These are phyloP conservation scores for Ulmus americana DNA, from an alignment of 331 rosid species.

Conservation along the genomic window DNA sequence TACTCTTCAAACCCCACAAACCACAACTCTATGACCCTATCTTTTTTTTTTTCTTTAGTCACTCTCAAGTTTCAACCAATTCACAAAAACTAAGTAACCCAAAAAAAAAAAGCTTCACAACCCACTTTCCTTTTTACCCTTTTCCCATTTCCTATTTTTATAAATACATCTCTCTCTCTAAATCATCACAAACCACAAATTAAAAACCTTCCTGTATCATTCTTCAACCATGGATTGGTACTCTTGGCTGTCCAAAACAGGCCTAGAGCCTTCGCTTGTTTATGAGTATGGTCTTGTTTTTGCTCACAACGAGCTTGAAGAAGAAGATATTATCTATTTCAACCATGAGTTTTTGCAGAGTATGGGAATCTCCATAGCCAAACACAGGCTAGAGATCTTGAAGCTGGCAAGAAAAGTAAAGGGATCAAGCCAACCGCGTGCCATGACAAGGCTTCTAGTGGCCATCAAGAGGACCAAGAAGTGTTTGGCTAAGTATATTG, in stretches of 20 bases:
- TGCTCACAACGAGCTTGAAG: constrained; percentile 78
- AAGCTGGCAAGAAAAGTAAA: constrained; percentile 58
- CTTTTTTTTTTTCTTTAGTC: constrained; percentile 42
- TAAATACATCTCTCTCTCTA: constrained; percentile 19
- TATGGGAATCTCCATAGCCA: constrained; percentile 94
- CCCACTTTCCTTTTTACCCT: constrained; percentile 10
- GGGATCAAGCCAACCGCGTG: constrained; percentile 7
- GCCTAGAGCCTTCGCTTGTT: constrained; percentile 63
- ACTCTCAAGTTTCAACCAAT: constrained; percentile 49
- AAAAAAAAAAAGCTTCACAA: constrained; percentile 15
- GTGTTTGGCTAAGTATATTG: constrained; percentile 40
- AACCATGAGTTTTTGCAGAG: constrained; percentile 93
- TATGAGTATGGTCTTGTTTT: constrained; percentile 74
- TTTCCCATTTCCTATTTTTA: constrained; percentile 2
- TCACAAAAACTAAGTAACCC: constrained; percentile 12
- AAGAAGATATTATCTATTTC: constrained; percentile 66
- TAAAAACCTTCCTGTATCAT: not conserved
- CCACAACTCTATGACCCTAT: constrained; percentile 1
- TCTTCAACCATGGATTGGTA: constrained; percentile 73
- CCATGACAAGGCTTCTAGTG: constrained; percentile 28
- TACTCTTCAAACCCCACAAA: not conserved
- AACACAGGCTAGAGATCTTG: constrained; percentile 84
- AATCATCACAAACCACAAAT: constrained; percentile 16
- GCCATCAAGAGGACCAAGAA: constrained; percentile 61
- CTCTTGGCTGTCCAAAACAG: constrained; percentile 82